These are phyloP conservation scores for Primulina huaijiensis DNA, from an alignment of 257 asterid genomes.

Conservation along the genomic window DNA sequence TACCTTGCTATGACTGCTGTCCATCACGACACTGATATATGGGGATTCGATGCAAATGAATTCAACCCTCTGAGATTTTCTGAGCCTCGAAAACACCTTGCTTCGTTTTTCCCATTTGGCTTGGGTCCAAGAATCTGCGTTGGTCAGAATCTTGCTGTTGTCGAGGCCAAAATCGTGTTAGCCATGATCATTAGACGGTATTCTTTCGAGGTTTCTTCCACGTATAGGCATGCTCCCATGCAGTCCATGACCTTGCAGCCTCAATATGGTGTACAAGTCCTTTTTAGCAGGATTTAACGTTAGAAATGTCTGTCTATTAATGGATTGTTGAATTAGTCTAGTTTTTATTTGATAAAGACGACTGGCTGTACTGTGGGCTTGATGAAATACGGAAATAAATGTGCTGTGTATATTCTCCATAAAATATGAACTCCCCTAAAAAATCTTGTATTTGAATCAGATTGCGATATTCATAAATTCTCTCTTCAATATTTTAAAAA, in stretches of 20 bases:
- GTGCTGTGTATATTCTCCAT: too few species aligned
- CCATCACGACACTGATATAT: conserved; percentile 54
- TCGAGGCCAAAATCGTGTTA: conserved; percentile 56
- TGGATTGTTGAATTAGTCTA: too few species aligned
- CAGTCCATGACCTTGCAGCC: conserved; percentile 57
- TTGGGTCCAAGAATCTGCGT: conserved; percentile 64
- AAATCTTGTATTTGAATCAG: too few species aligned
- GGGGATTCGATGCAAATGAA: conserved; percentile 63
- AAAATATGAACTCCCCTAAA: too few species aligned
- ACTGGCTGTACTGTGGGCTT: too few species aligned
- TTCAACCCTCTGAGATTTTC: conserved; percentile 61
- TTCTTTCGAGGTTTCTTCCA: conserved; percentile 50
- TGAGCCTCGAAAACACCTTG: conserved; percentile 45
- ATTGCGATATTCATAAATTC: too few species aligned
- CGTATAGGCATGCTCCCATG: conserved; percentile 69
- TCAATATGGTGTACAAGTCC: conserved; percentile 55
- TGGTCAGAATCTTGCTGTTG: conserved; percentile 65
- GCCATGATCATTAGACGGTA: conserved; percentile 47
- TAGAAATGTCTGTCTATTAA: too few species aligned
- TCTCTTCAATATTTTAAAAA: too few species aligned
- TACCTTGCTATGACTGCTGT: conserved; percentile 48
- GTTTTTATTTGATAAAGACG: too few species aligned
- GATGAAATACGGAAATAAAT: too few species aligned
- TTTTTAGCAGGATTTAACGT: conserved; percentile 37
- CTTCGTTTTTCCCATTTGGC: conserved; percentile 64